Evolutionary conservation across 163 green algal genomes (phyloP), one percentile per base, ranked within the genome.

Genomic region (Chlorella variabilis): DNA sequence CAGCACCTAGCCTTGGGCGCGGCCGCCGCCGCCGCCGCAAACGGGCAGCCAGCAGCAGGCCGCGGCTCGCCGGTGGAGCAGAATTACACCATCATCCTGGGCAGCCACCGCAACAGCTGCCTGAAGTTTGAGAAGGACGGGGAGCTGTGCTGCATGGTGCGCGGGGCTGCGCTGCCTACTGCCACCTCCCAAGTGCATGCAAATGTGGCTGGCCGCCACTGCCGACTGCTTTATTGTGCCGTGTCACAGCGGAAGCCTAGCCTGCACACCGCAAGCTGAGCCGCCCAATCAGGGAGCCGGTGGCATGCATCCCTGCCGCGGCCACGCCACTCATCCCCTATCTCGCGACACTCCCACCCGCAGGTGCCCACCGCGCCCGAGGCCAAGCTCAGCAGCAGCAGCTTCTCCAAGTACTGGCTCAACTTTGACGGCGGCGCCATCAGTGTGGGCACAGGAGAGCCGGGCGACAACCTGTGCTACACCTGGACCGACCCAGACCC

Each of bases 1-100:
- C 93, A 97, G 85, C 90, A 94, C 41, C 71, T 91, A 45, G 74
- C 23, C 54, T 39, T 6, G 17, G 58, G n/a, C 41, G 39, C 42
- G 65, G 33, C 31, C 20, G 56, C 20, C 27, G 31, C 21, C 58
- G 11, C 15, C 29, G n/a, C 23, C 34, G 45, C 38, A 13, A 11
- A 25, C 11, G 9, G 27, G 39, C 33, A 38, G 34, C 42, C 54
- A n/a, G 36, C 36, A 34, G 36, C 51, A 11, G 56, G 33, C 3
- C 18, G 70, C 33, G 34, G 29, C 6, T 75, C 83, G 29, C 84
- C 74, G 25, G 83, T 93, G 0, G 90, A 96, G 51, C 70, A 82
- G 58, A 94, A 95, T 81, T 98, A 98, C 84, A 98, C 93, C 3
- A 82, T 98, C 54, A 98, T 98, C 11, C 81, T 98, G 27, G 95